Percentiles rank a stretch among this genome's conserved stretches.
phyloP scores from a whole-genome alignment of 441 rosid species.

The Gossypium davidsonii region DNA sequence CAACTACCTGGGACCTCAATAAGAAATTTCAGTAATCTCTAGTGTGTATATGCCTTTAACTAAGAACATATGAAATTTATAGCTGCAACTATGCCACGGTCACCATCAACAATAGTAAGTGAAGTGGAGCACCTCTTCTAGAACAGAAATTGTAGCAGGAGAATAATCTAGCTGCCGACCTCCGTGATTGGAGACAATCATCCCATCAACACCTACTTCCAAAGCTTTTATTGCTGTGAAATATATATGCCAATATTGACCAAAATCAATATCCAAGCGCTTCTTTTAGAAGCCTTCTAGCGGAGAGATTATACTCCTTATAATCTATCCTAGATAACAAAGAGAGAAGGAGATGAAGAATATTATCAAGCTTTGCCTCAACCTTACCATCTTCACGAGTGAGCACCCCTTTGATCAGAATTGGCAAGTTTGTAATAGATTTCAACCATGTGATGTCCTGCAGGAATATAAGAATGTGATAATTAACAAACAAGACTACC shows the following conservation, averaged over 20 bases:
- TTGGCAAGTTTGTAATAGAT: conserved; percentile 70
- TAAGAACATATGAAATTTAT: neutral
- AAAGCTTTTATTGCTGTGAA: conserved; percentile 31
- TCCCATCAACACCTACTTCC: conserved; percentile 34
- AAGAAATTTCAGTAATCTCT: neutral
- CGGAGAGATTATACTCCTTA: too few relatives aligned
- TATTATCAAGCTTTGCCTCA: neutral
- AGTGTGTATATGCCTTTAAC: neutral
- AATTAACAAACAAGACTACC: neutral
- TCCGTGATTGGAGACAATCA: conserved; percentile 43
- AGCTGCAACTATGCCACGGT: neutral
- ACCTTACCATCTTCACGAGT: conserved; percentile 70
- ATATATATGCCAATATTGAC: neutral
- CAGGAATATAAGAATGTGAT: neutral
- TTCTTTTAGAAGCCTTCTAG: too few relatives aligned
- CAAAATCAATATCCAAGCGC: neutral
- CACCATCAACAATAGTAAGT: neutral
- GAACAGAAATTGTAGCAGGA: conserved; percentile 34
- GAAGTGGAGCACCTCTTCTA: conserved; percentile 29
- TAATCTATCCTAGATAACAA: too few relatives aligned
- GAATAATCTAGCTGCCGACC: conserved; percentile 36
- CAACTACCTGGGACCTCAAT: conserved; percentile 47
- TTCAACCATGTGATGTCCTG: conserved; percentile 77
- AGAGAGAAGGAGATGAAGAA: neutral
- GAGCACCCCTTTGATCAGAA: conserved; percentile 73